Percentiles rank a stretch among this genome's conserved stretches.
phyloP scores from a whole-genome alignment of 1,284 basidiomycete genomes.

The Naganishia liquefaciens region DNA sequence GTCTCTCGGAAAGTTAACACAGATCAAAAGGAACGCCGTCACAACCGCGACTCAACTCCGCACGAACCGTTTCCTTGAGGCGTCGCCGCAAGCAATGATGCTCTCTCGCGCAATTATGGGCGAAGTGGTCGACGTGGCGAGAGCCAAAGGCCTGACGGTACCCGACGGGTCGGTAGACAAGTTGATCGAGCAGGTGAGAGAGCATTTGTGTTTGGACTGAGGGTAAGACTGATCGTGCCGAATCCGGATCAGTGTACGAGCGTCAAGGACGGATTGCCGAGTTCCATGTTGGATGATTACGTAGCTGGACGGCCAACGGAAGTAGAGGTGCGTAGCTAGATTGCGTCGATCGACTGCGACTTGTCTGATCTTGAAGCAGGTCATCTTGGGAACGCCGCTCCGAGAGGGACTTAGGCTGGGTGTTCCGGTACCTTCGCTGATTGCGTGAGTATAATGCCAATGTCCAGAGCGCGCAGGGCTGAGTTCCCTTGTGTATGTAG shows the following conservation, averaged over 20 bases:
- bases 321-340: constrained; percentile 42
- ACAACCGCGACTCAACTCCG: constrained; percentile 48
- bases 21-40: constrained; percentile 44
- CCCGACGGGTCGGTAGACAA: constrained; percentile 47
- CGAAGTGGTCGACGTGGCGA: constrained; percentile 52
- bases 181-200: constrained; percentile 43
- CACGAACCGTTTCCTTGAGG: constrained; percentile 49
- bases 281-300: constrained; percentile 51
- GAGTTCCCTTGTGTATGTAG: constrained; percentile 29
- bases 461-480: neutral
- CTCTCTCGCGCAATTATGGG: constrained; percentile 48
- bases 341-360: neutral
- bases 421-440: constrained; percentile 50
- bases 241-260: constrained; percentile 37
- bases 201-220: neutral
- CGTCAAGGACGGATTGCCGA: constrained; percentile 48
- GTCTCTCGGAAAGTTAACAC: neutral
- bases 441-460: constrained; percentile 41
- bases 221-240: too few relatives aligned
- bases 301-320: constrained; percentile 50
- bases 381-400: constrained; percentile 53
- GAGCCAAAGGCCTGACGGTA: constrained; percentile 51
- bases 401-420: constrained; percentile 52
- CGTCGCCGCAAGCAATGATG: constrained; percentile 43
- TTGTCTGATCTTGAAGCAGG: constrained; percentile 33